A percentile compares a stretch with the other conserved stretches of the same genome.
Conservation (phyloP, 495 filamentous ascomycete species). For the Evansstolkia leycettana region DNA sequence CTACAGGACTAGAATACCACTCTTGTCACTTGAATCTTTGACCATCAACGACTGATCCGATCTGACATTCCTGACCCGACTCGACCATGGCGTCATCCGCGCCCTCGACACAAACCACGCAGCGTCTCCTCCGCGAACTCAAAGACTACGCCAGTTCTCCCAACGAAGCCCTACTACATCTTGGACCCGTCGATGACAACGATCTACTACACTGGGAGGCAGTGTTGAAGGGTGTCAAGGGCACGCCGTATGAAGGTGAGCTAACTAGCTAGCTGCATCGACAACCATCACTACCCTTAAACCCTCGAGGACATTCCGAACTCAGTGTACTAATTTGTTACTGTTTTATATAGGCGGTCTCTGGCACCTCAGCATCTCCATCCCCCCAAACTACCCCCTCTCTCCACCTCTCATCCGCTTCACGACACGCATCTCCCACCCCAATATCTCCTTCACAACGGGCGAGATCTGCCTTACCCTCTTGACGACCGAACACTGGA, state of each 20-base stretch:
- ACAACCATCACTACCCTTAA: background rate
- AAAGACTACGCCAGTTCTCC: constrained; percentile 43
- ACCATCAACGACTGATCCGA: constrained; percentile 1
- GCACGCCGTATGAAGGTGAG: constrained; percentile 66
- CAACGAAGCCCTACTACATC: constrained; percentile 42
- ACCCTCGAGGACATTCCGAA: too few relatives aligned
- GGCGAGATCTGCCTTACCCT: constrained; percentile 93
- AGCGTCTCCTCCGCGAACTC: constrained; percentile 56
- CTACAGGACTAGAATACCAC: too few relatives aligned
- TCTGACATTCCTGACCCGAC: too few relatives aligned
- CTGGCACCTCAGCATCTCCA: constrained; percentile 67
- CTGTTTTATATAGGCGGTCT: constrained; percentile 46
- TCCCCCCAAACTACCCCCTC: constrained; percentile 71
- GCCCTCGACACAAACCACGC: constrained; percentile 29
- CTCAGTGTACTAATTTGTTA: background rate
- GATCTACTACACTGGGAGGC: constrained; percentile 69
- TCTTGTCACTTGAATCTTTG: too few relatives aligned
- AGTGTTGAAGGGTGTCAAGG: constrained; percentile 58
- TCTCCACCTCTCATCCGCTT: constrained; percentile 67
- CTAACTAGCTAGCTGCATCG: constrained; percentile 6
- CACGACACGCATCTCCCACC: constrained; percentile 69
- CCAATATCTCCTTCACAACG: constrained; percentile 67
- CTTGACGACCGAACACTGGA: constrained; percentile 66
- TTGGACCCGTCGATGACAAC: constrained; percentile 56
- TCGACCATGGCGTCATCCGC: constrained; percentile 13